Evolutionary conservation across 352 stramenopile genomes (phyloP).

Genomic region (Thraustochytrium striatum): DNA sequence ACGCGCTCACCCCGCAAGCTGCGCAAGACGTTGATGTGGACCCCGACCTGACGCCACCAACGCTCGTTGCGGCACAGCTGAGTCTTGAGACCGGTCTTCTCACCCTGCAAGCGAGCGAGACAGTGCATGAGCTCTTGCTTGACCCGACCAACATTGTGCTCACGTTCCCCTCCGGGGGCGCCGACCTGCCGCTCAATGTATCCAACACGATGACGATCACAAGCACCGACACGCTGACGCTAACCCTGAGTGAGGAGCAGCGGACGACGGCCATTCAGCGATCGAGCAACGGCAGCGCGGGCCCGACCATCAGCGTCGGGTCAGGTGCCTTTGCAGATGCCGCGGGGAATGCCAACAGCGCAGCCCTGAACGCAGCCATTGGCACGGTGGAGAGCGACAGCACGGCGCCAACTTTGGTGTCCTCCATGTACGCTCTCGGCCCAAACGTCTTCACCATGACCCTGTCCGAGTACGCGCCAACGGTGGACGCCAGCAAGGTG

Average conservation of each 20-base stretch:
- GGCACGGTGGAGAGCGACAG: background rate
- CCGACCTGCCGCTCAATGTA: too few relatives aligned
- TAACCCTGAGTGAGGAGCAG: background rate
- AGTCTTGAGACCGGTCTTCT: too few relatives aligned
- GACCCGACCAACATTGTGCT: background rate
- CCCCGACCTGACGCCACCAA: background rate
- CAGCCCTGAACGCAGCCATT: background rate
- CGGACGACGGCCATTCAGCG: too few relatives aligned
- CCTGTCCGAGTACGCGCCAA: background rate
- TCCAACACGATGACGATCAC: too few relatives aligned
- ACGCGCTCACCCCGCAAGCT: background rate
- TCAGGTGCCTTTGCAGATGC: background rate
- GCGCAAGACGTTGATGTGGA: background rate
- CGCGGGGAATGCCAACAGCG: background rate
- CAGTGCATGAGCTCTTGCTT: too few relatives aligned
- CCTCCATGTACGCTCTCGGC: background rate
- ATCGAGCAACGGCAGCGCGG: background rate
- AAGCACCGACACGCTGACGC: background rate
- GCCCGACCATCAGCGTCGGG: background rate
- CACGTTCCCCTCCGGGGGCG: background rate
- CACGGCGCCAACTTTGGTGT: background rate
- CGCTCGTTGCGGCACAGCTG: too few relatives aligned
- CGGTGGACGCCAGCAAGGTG: background rate
- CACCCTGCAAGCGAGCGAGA: too few relatives aligned
- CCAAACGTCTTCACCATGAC: background rate